These are phyloP conservation scores for Mycena amicta DNA, from an alignment of 768 basidiomycete genomes.

Conservation along the genomic window DNA sequence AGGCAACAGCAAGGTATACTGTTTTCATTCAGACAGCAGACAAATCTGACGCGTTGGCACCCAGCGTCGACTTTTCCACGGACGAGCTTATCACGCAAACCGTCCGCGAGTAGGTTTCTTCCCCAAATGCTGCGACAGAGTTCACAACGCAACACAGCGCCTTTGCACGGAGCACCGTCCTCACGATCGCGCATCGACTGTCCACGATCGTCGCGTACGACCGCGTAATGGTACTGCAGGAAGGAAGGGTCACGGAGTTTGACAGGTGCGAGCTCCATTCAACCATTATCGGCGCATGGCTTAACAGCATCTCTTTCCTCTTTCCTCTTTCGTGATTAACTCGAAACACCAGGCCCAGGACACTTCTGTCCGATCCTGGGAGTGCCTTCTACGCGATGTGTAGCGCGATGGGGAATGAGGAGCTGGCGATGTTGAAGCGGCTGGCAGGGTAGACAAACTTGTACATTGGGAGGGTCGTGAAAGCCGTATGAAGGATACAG, in stretches of 20 bases:
- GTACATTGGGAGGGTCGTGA: neutral
- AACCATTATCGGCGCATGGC: too few relatives aligned
- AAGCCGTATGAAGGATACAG: neutral
- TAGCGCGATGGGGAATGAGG: constrained; percentile 53
- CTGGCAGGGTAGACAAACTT: constrained; percentile 35
- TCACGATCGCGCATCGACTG: constrained; percentile 66
- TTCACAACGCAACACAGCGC: constrained; percentile 38
- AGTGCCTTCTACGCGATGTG: constrained; percentile 56
- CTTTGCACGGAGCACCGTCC: constrained; percentile 64
- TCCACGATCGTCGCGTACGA: constrained; percentile 67
- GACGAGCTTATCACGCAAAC: constrained; percentile 66
- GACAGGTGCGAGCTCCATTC: constrained; percentile 35
- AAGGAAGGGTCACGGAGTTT: constrained; percentile 62
- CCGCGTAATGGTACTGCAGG: constrained; percentile 58
- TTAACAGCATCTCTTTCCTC: neutral
- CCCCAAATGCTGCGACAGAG: neutral
- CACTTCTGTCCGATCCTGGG: constrained; percentile 43
- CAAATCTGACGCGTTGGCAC: constrained; percentile 30
- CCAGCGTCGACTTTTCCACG: constrained; percentile 65
- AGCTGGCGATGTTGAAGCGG: constrained; percentile 51
- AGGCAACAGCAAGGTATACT: neutral
- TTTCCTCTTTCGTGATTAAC: too few relatives aligned
- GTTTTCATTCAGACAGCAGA: neutral
- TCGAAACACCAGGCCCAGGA: constrained; percentile 32
- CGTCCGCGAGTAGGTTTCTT: constrained; percentile 53